Conservation (phyloP, 768 basidiomycete species). For the Leucosporidium scottii region DNA sequence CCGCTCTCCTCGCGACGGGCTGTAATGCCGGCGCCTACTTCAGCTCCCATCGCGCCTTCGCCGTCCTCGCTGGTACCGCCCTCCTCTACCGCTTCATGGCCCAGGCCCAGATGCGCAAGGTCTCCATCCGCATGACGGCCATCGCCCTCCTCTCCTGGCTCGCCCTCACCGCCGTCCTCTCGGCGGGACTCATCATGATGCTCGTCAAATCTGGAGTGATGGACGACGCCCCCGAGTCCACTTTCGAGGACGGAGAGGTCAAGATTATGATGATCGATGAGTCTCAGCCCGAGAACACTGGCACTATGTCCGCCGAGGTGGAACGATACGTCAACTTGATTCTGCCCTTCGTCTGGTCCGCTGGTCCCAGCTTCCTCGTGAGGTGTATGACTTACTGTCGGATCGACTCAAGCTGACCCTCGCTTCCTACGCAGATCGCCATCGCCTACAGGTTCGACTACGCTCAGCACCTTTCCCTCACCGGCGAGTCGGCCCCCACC, state of each 20-base stretch:
- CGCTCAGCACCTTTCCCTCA: constrained; percentile 12
- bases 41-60: neutral
- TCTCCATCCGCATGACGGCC: too few relatives aligned
- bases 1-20: neutral
- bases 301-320: too few relatives aligned
- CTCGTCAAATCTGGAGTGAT: neutral
- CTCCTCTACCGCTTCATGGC: constrained; percentile 2
- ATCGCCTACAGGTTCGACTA: constrained; percentile 27
- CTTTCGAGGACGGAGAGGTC: neutral
- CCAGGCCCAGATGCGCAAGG: too few relatives aligned
- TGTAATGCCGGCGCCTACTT: neutral
- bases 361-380: neutral
- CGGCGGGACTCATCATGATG: neutral
- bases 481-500: neutral
- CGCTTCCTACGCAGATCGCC: constrained; percentile 1
- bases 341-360: too few relatives aligned
- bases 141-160: too few relatives aligned
- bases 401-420: too few relatives aligned
- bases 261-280: too few relatives aligned
- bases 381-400: too few relatives aligned
- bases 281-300: too few relatives aligned
- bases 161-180: neutral
- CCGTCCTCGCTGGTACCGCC: neutral
- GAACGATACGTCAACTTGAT: too few relatives aligned
- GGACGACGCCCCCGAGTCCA: neutral